A percentile compares a stretch with the other conserved stretches of the same genome.
These are phyloP conservation scores for Cucumis hystrix DNA, from an alignment of 306 rosid species.

Conservation along the genomic window DNA sequence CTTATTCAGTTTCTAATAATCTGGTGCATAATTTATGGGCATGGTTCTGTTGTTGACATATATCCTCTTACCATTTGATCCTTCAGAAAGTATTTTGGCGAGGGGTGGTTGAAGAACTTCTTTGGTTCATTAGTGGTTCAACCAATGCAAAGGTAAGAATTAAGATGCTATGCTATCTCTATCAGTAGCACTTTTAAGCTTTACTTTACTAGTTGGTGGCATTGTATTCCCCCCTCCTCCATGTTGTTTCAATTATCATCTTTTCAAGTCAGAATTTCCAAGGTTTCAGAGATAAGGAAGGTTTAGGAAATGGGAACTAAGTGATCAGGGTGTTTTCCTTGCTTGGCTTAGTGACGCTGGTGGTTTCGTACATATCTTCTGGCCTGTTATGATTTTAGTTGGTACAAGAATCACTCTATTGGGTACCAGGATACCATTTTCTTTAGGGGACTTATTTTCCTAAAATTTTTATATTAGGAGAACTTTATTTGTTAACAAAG, in stretches of 20 bases:
- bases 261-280: background rate
- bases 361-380: background rate
- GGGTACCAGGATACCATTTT: background rate
- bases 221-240: background rate
- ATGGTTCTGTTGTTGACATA: background rate
- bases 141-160: conserved; percentile 77
- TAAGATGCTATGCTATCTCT: background rate
- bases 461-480: background rate
- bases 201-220: background rate
- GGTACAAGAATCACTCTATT: background rate
- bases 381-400: background rate
- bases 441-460: background rate
- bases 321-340: background rate
- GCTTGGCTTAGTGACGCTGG: background rate
- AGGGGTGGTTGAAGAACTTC: conserved; percentile 95
- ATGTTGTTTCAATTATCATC: background rate
- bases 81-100: conserved; percentile 94
- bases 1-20: background rate
- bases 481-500: background rate
- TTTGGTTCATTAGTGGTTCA: conserved; percentile 97
- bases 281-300: background rate
- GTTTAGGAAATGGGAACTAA: background rate
- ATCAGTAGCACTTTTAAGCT: background rate
- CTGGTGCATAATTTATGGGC: background rate
- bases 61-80: conserved; percentile 14